Conservation (phyloP, 2,329 filamentous ascomycete species). For the Penicillium griseofulvum region DNA sequence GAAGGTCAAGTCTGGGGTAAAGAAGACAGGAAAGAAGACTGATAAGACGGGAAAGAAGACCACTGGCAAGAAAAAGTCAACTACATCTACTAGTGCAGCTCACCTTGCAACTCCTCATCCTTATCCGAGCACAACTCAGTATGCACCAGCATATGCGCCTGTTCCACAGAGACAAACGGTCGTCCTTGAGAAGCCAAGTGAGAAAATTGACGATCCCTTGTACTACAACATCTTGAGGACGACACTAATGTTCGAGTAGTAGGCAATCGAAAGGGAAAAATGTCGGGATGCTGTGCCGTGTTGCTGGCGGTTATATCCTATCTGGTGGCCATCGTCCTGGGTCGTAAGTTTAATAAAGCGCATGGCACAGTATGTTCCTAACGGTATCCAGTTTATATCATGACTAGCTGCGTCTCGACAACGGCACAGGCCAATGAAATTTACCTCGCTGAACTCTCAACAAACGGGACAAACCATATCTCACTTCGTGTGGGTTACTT, state of each 20-base stretch:
- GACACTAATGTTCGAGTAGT: background rate
- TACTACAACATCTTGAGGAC: background rate
- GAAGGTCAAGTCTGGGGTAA: background rate
- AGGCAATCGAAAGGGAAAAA: background rate
- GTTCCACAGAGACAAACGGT: background rate
- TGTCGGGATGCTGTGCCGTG: background rate
- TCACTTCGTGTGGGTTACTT: background rate
- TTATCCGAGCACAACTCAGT: background rate
- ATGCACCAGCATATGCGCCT: background rate
- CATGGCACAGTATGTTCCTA: background rate
- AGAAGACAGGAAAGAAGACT: background rate
- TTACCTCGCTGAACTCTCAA: background rate
- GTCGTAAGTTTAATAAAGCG: background rate
- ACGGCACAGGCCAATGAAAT: background rate
- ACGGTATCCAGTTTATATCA: background rate
- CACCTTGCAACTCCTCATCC: background rate
- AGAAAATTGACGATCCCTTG: background rate
- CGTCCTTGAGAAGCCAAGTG: background rate
- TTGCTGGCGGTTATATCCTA: background rate
- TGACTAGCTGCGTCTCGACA: background rate
- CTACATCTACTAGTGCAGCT: background rate
- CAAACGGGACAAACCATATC: background rate
- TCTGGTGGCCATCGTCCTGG: background rate
- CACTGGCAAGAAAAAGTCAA: background rate
- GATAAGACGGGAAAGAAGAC: background rate